Base-by-base conservation (phyloP, 148 eudicot genomes). In the Polygonum aviculare region DNA sequence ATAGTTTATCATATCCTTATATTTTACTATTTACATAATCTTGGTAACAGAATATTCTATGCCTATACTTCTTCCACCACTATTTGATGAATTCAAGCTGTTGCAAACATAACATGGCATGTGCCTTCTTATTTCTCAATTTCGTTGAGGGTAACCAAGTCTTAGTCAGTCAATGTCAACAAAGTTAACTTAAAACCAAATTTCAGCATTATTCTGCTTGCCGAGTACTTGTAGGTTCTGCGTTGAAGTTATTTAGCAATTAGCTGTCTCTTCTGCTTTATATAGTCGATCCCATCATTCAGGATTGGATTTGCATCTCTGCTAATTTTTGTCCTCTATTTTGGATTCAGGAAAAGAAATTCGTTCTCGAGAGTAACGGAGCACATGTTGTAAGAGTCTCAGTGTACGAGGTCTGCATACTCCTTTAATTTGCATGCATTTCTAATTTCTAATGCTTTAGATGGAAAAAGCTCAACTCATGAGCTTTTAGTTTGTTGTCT, bases 301-400 rank as follows among this genome's bases (percentile, higher is more conserved):
- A 65, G 1, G 41, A 65, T 65, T 35, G 18, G 41, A 65, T 65
- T 65, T 65, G 71, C 15, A 12, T 49, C 50, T 79, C 41, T 41
- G 35, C 21, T 51, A 74, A 36, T 33, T 16, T 63, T 74, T 69
- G 65, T 22, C 78, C 78, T 36, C 60, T 74, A 50, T 72, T 70
- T 18, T 71, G 63, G 38, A 62, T 74, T 67, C 97, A 94, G 98
- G 93, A 89, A 82, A 92, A 90, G 78, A 94, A 90, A 77, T 86
- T 94, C 84, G 93, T 92, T 75, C 59, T 94, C 83, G 98, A 92
- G 80, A 90, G 81, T 74, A 89, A 90, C 44, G 98, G 98, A 55
- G 91, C 98, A 80, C 93, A 76, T 82, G 79, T 92, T 81, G 97
- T 93, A 52, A 89, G 97, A 81, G 82, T 92, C 78, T 82, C 97